These are phyloP conservation scores for Calonectria hawksworthii DNA, from an alignment of 2,329 filamentous ascomycete genomes.

Conservation along the genomic window DNA sequence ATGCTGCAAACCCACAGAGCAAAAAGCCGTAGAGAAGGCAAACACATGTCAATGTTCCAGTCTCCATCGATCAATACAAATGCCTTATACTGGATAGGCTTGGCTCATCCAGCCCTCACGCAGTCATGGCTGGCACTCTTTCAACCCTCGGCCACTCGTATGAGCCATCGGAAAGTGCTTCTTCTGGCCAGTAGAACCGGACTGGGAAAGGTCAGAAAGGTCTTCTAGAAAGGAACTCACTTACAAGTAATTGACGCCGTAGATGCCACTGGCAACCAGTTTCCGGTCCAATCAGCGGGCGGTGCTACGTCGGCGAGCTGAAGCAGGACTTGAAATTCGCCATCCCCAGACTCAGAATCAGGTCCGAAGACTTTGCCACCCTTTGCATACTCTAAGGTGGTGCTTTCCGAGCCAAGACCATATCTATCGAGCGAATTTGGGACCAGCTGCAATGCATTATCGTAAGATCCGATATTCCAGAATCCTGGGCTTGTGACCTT, in stretches of 20 bases:
- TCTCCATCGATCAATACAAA: neutral
- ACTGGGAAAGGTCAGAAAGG: neutral
- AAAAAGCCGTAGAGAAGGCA: neutral
- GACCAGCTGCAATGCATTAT: neutral
- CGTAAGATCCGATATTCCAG: neutral
- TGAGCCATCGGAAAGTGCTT: neutral
- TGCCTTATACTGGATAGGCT: neutral
- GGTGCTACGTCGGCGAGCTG: neutral
- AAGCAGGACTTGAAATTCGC: neutral
- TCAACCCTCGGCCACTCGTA: neutral
- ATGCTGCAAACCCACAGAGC: neutral
- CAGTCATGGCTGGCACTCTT: neutral
- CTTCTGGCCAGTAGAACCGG: neutral
- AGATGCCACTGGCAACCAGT: neutral
- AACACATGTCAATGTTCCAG: neutral
- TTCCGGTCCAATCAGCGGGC: neutral
- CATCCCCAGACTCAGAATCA: neutral
- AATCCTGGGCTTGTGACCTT: neutral
- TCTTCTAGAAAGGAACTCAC: neutral
- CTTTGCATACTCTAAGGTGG: neutral
- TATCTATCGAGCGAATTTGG: neutral
- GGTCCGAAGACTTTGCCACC: neutral
- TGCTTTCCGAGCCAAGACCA: neutral
- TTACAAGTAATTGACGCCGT: neutral
- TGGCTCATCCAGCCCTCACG: neutral